A percentile compares a stretch with the other conserved stretches of the same genome.
Conservation (phyloP, 352 stramenopile species). For the Phytophthora tentaculata region DNA sequence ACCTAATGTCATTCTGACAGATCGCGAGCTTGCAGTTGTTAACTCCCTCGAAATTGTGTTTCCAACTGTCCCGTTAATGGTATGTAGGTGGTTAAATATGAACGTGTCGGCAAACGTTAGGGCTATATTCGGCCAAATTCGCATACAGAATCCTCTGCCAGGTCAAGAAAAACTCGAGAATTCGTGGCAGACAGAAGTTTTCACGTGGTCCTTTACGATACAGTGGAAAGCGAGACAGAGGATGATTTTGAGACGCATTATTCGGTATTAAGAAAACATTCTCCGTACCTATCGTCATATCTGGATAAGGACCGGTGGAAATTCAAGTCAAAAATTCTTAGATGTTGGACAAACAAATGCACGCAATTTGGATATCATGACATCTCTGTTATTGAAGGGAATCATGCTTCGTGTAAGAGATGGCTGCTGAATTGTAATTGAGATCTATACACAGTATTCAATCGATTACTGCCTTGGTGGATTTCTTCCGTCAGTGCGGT, state of each 20-base stretch:
- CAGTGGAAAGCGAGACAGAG: background rate
- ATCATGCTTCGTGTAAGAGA: too few relatives aligned
- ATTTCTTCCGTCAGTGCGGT: too few relatives aligned
- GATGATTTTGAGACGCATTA: background rate
- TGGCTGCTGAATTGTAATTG: too few relatives aligned
- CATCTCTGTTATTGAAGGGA: too few relatives aligned
- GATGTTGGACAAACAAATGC: too few relatives aligned
- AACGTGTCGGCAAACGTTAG: background rate
- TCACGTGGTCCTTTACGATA: background rate
- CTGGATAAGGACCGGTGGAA: background rate
- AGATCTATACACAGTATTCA: too few relatives aligned
- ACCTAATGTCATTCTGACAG: background rate
- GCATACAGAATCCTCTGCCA: background rate
- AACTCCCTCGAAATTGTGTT: background rate
- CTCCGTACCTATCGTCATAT: background rate
- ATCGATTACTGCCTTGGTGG: too few relatives aligned
- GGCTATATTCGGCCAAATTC: background rate
- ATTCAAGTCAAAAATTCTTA: background rate
- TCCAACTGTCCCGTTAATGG: background rate
- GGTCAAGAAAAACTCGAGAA: background rate
- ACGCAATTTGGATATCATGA: too few relatives aligned
- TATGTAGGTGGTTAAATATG: background rate
- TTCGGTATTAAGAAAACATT: background rate
- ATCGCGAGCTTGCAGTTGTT: background rate
- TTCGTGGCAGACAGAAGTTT: background rate